phyloP scores from a whole-genome alignment of 2,329 filamentous ascomycete genomes.

The Coniochaeta sp. region DNA sequence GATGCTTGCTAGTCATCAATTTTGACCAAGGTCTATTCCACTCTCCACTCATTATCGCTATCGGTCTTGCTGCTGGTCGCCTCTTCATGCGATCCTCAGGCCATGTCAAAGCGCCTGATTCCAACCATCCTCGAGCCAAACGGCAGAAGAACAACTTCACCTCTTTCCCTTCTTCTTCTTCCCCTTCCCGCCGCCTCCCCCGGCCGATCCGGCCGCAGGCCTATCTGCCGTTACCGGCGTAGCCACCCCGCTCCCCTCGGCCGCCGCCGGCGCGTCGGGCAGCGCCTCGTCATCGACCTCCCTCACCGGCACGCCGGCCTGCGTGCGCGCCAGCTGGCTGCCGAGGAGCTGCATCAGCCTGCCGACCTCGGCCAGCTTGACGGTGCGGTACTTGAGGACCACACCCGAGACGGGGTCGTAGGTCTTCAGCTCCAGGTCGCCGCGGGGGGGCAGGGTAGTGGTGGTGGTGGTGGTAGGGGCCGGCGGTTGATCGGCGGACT shows the following conservation, averaged over 20 bases:
- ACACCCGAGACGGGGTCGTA: conserved; percentile 78
- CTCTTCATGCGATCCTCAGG: background rate
- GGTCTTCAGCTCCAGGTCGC: conserved; percentile 77
- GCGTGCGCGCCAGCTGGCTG: conserved; percentile 53
- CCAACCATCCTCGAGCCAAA: background rate
- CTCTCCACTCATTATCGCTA: too few relatives aligned
- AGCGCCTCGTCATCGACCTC: conserved; percentile 27
- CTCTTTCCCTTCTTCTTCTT: conserved; percentile 70
- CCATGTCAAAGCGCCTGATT: too few relatives aligned
- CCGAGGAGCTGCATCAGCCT: conserved; percentile 72
- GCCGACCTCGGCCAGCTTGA: conserved; percentile 84
- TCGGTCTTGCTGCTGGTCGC: too few relatives aligned
- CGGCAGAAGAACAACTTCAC: conserved; percentile 32
- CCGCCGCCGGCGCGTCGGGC: conserved; percentile 27
- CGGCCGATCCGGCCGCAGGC: background rate
- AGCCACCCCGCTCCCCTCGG: conserved; percentile 23
- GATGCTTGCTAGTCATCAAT: too few relatives aligned
- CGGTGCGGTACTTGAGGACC: conserved; percentile 84
- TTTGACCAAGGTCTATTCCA: too few relatives aligned
- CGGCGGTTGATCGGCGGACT: conserved; percentile 12
- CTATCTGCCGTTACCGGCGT: conserved; percentile 20
- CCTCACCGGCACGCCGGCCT: conserved; percentile 46
- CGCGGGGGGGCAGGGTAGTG: conserved; percentile 42
- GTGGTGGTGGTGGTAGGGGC: conserved; percentile 15
- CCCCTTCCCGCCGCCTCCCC: conserved; percentile 41